Base-by-base conservation (phyloP, 2,329 filamentous ascomycete species). In the Paraphoma sp. region DNA sequence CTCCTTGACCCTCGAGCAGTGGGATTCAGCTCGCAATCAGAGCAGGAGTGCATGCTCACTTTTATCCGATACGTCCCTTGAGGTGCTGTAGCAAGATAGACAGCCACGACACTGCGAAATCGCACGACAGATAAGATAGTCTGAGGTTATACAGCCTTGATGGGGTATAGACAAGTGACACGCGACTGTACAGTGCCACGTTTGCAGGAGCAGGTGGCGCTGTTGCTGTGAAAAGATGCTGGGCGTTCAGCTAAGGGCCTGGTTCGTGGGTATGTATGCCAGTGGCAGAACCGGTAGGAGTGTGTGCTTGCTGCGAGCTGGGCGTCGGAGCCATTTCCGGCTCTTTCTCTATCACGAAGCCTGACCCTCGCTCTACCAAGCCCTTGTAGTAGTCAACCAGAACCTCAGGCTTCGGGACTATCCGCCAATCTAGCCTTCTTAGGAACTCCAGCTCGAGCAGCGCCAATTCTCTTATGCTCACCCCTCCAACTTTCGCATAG, bases 391-490 rank as follows among this genome's bases (percentile, higher is more conserved):
- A 99, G 54, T 96, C 93, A 28, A 93, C 92, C 43, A 99, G 81
- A 2, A 96, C 90, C 74, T 98, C 95, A 1, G 95, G 93, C 70
- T 96, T 93, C 5, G 95, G 95, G 3, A 99, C 93, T 64, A 99
- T 99, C 70, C 90, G 91, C 94, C 95, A 99, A 71, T 97, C 92
- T 29, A 99, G 90, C 51, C 92, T 85, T 72, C 93, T 92, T 31
- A 99, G 80, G 65, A 99, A 97, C 70, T 99, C 95, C 30, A 99
- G 83, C 76, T 99, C 95, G 9, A 99, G 81, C 54, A 97, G 82
- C 56, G 95, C 96, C 62, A 99, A 80, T 77, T 99, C 95, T 47
- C 90, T 88, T 38, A 97, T 84, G 64, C 92, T 93, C 48, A 99
- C 93, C 60, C 95, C 95, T 5, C 95, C 95, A 0, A 99, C 93